Evolutionary conservation across 768 basidiomycete genomes (phyloP), one percentile per base, ranked within the genome.

Genomic region (Leccinum ochraceum): DNA sequence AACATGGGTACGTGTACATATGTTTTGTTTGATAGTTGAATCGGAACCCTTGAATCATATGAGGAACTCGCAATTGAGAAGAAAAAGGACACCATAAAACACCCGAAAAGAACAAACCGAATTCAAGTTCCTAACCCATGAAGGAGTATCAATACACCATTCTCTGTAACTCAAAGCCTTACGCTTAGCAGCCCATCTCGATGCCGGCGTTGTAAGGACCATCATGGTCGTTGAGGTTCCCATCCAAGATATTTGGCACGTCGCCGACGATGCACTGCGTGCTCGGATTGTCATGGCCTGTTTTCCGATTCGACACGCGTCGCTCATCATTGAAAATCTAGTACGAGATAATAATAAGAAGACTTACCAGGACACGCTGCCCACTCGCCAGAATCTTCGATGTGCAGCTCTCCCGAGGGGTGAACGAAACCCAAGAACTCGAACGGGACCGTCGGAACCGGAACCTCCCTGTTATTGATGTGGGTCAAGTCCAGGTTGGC

Each of bases 381-480:
- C 87, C 87, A 90, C 20, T 73, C 69, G 0, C 75, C 77, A 3
- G 75, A 77, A 50, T 81, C 77, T 59, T 78, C 69, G 17, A 81
- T 81, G 60, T 81, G 80, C 3, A 77, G 69, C 58, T 82, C 81
- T 8, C 79, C 79, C 0, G 69, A 60, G 3, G 79, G 69, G 53
- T 82, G 80, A 10, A 67, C 71, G 56, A 71, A 82, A n/a, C 70
- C 79, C 57, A 80, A 20, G 70, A 76, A 77, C 63, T 46, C 67
- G 8, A 67, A 66, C 6, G 77, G 76, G 30, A 46, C 57, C 53
- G 67, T 77, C 3, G 80, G 80, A 17, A 81, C 62, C 0, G 73
- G 69, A 56, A 82, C 80, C 56, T 76, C 60, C 60, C 70, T 50
- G 71, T 88, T 86, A 68, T 82, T 86, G 69, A 88, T 79, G 60